Base-by-base conservation (phyloP, 345 rosid species). In the Citrus unshiu region DNA sequence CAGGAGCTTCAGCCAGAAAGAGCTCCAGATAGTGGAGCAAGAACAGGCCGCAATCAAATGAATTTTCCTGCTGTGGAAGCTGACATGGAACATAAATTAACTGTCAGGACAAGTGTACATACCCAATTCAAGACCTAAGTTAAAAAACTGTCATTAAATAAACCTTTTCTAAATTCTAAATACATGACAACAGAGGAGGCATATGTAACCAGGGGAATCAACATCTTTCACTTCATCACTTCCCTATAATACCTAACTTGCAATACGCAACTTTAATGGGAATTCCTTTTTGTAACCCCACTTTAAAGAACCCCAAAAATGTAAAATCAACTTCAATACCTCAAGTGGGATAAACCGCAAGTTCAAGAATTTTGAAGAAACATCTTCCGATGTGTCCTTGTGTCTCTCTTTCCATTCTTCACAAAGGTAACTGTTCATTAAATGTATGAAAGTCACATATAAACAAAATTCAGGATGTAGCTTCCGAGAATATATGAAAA, bases 31-130 rank as follows among this genome's bases (percentile, higher is more conserved):
- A 94, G 77, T 96, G 99, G 57, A 96, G 97, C 86, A 96, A 86
- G 87, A 96, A 96, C 57, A 96, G 89, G 75, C 99, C 99, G 51
- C 98, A 96, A 77, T 96, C 99, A 83, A 84, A 96, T 8, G 92
- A 93, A 84, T 96, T 96, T 84, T 88, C 92, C 85, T 94, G 98
- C 84, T 96, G 98, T 65, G 99, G 98, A 72, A 96, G 89, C 98
- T 96, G 92, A 74, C 30, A 85, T 39, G 83, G 76, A 79, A 78
- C 78, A 77, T 67, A 66, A 73, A 72, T 51, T 70, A 70, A 73
- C 76, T 22, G 80, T 91, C 84, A 89, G 84, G 72, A 78, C 46
- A 63, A 54, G 27, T 34, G 66, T 30, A 54, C 14, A 79, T 78
- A 75, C 51, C 72, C 16, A 46, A 46, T 46, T 46, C 51, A 46